Percentiles rank a stretch among this genome's conserved stretches.
These are phyloP conservation scores for Diatrype stigma DNA, from an alignment of 2,329 filamentous ascomycete genomes.

Conservation along the genomic window DNA sequence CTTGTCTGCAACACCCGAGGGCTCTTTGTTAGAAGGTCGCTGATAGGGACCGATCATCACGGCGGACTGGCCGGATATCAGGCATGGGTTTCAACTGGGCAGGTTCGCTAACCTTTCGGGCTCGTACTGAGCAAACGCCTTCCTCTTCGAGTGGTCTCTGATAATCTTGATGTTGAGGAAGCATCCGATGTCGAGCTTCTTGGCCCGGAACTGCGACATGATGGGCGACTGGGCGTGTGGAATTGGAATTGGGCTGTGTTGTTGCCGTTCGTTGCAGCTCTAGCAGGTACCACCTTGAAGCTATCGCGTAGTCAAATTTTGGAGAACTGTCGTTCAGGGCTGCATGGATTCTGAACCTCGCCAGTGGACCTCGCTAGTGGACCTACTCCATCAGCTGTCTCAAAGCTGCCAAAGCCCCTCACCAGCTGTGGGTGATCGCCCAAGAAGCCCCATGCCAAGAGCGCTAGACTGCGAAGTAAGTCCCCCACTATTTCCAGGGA, in stretches of 20 bases:
- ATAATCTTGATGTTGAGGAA: constrained; percentile 83
- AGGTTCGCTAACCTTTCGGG: constrained; percentile 67
- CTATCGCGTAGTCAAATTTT: background rate
- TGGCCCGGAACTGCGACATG: constrained; percentile 84
- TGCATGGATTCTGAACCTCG: too few species aligned
- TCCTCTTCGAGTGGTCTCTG: constrained; percentile 94
- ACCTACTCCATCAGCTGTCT: background rate
- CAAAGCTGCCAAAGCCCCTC: background rate
- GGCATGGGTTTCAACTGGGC: constrained; percentile 1
- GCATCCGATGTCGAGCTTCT: constrained; percentile 84
- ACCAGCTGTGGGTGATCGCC: background rate
- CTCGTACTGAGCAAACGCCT: constrained; percentile 83
- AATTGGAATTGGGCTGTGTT: constrained; percentile 1
- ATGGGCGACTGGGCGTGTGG: too few species aligned
- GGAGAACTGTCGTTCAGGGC: background rate
- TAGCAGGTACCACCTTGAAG: background rate
- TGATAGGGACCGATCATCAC: background rate
- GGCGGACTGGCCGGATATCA: background rate
- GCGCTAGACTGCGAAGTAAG: background rate
- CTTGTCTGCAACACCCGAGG: constrained; percentile 62
- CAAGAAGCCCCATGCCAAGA: fast-evolving
- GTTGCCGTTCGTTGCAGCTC: background rate
- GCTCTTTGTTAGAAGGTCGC: background rate
- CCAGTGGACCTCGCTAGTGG: too few species aligned
- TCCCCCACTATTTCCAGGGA: background rate